These are phyloP conservation scores for Candida fluviatilis DNA, from an alignment of 805 yeast species.

Conservation along the genomic window DNA sequence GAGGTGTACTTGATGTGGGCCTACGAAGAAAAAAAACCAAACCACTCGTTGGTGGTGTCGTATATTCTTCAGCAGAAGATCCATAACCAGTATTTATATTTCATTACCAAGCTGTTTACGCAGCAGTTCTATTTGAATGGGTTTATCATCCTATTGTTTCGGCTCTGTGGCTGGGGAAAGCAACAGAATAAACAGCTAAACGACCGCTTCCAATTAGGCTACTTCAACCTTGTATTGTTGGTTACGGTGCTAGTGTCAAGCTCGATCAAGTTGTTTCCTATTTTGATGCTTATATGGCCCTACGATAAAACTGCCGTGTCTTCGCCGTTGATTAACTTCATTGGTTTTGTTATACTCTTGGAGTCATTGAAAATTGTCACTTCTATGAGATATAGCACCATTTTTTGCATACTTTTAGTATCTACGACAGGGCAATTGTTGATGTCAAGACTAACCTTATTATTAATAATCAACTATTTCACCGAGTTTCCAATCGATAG, in stretches of 20 bases:
- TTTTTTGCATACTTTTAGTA: slow-evolving; percentile 12
- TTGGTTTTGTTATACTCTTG: slow-evolving; percentile 57
- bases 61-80: slow-evolving; percentile 31
- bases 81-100: slow-evolving; percentile 51
- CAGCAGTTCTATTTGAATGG: slow-evolving; percentile 42
- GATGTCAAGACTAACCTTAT: slow-evolving; percentile 12
- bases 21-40: slow-evolving; percentile 61
- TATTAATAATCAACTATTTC: slow-evolving; percentile 11
- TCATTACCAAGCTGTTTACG: slow-evolving; percentile 48
- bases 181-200: slow-evolving; percentile 10
- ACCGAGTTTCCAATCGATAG: slow-evolving; percentile 8
- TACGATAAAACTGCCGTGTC: slow-evolving; percentile 73
- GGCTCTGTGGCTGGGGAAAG: slow-evolving; percentile 16
- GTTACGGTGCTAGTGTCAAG: slow-evolving; percentile 72
- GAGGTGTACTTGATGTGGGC: slow-evolving; percentile 95
- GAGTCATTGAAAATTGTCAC: slow-evolving; percentile 47
- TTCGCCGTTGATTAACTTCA: slow-evolving; percentile 52
- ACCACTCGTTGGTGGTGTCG: slow-evolving; percentile 21
- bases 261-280: slow-evolving; percentile 80
- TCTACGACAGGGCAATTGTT: slow-evolving; percentile 14
- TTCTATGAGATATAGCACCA: slow-evolving; percentile 11
- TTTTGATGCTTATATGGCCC: slow-evolving; percentile 94
- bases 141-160: slow-evolving; percentile 24
- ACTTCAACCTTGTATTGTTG: slow-evolving; percentile 45
- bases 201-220: slow-evolving; percentile 27